Conservation (phyloP, 805 yeast genomes). For the Starmerella davenportii region DNA sequence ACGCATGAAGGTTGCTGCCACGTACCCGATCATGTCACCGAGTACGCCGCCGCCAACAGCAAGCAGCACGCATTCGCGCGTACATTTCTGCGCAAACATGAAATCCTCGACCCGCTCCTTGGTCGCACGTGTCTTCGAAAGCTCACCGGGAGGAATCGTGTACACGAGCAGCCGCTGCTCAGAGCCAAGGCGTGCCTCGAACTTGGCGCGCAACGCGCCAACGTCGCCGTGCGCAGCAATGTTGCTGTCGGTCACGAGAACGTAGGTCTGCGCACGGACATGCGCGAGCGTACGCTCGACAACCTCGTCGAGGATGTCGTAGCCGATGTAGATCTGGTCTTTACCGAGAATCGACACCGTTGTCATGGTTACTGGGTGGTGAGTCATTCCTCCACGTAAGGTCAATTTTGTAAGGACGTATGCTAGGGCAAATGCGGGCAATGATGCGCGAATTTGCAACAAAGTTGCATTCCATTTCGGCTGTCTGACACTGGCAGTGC, state of each 20-base stretch:
- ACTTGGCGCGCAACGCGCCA: conserved; percentile 31
- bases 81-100: conserved; percentile 65
- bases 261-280: conserved; percentile 76
- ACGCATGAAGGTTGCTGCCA: conserved; percentile 98
- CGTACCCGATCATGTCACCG: conserved; percentile 97
- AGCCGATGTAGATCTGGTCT: conserved; percentile 81
- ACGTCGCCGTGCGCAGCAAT: conserved; percentile 28
- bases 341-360: conserved; percentile 65
- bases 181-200: conserved; percentile 3
- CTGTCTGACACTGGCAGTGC: too few species aligned
- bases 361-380: conserved; percentile 4
- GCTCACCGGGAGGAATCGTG: conserved; percentile 80
- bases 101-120: conserved; percentile 89
- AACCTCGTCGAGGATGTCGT: conserved; percentile 55
- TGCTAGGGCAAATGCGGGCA: not conserved
- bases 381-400: too few species aligned
- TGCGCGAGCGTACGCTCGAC: conserved; percentile 44
- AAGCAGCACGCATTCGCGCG: conserved; percentile 82
- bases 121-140: conserved; percentile 69
- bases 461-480: too few species aligned
- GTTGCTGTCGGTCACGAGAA: conserved; percentile 73
- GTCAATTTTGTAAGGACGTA: too few species aligned
- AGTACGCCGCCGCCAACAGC: conserved; percentile 98
- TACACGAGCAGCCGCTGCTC: conserved; percentile 44
- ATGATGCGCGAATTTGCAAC: too few species aligned